Evolutionary conservation across 1,284 basidiomycete species (phyloP).

Genomic region (Malassezia pachydermatis): DNA sequence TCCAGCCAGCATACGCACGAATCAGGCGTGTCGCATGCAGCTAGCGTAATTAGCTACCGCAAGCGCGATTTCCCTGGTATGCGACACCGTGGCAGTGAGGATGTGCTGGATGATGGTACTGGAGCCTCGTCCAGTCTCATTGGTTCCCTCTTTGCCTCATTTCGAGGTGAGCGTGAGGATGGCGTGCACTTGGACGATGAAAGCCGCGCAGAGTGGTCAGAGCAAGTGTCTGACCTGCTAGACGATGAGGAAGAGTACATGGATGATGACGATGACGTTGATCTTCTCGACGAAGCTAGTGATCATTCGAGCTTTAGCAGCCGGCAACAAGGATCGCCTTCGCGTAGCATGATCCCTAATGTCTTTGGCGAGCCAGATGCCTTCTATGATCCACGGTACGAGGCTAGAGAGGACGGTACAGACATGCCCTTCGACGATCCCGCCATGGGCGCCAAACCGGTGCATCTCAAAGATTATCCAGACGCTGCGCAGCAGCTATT

Average conservation of each 20-base stretch:
- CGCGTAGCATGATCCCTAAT: slow-evolving; percentile 16
- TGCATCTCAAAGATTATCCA: slow-evolving; percentile 13
- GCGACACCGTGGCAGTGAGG: slow-evolving; percentile 13
- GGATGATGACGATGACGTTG: slow-evolving; percentile 28
- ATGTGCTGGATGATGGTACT: slow-evolving; percentile 17
- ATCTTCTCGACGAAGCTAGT: background rate
- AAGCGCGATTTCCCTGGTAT: slow-evolving; percentile 22
- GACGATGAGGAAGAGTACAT: slow-evolving; percentile 30
- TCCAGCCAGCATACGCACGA: slow-evolving; percentile 22
- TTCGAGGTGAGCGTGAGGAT: slow-evolving; percentile 29
- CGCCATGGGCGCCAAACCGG: slow-evolving; percentile 16
- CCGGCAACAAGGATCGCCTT: slow-evolving; percentile 8
- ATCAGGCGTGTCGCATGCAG: background rate
- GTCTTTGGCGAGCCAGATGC: slow-evolving; percentile 41
- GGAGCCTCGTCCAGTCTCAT: slow-evolving; percentile 22
- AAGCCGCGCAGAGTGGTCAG: slow-evolving; percentile 17
- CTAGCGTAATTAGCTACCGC: slow-evolving; percentile 21
- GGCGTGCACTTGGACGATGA: slow-evolving; percentile 21
- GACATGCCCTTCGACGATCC: slow-evolving; percentile 16
- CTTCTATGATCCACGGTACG: slow-evolving; percentile 31
- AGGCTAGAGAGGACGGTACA: slow-evolving; percentile 20
- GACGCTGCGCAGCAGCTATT: slow-evolving; percentile 8
- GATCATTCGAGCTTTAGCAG: slow-evolving; percentile 12
- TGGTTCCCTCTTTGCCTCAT: slow-evolving; percentile 37
- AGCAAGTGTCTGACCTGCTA: slow-evolving; percentile 20